phyloP scores from a whole-genome alignment of 768 basidiomycete species.

The Hortiboletus flavorubellus region DNA sequence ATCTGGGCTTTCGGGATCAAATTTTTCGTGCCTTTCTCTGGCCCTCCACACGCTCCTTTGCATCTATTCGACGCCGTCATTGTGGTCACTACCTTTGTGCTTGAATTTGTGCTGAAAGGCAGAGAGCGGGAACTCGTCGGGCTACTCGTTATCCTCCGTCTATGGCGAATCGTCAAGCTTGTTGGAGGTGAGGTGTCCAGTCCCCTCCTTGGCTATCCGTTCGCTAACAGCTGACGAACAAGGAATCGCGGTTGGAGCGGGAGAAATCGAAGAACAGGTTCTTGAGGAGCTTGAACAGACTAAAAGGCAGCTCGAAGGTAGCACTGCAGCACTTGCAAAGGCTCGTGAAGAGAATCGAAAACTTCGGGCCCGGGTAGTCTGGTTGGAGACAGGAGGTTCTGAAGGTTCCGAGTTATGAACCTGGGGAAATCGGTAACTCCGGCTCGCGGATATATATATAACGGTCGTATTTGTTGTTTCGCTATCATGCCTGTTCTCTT shows the following conservation, averaged over 20 bases:
- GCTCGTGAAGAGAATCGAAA: constrained; percentile 52
- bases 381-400: constrained; percentile 34
- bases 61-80: constrained; percentile 74
- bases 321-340: constrained; percentile 41
- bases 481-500: neutral
- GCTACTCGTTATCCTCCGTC: constrained; percentile 67
- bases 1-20: constrained; percentile 62
- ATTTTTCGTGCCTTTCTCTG: constrained; percentile 62
- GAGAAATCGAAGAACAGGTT: constrained; percentile 60
- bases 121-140: constrained; percentile 67
- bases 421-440: constrained; percentile 9
- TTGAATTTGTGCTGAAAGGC: constrained; percentile 69
- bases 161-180: constrained; percentile 80
- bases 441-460: constrained; percentile 9
- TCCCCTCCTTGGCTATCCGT: neutral
- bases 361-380: constrained; percentile 41
- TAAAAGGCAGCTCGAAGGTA: constrained; percentile 45
- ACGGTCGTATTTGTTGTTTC: constrained; percentile 12
- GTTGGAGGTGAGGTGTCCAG: constrained; percentile 45
- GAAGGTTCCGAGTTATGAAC: constrained; percentile 32
- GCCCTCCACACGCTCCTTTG: constrained; percentile 51
- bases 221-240: constrained; percentile 24
- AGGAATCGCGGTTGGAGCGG: constrained; percentile 73
- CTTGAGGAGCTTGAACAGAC: constrained; percentile 48
- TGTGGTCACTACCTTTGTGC: constrained; percentile 67